A percentile compares a stretch with the other conserved stretches of the same genome.
phyloP scores from a whole-genome alignment of 2,329 filamentous ascomycete species.

The Lomentospora prolificans region DNA sequence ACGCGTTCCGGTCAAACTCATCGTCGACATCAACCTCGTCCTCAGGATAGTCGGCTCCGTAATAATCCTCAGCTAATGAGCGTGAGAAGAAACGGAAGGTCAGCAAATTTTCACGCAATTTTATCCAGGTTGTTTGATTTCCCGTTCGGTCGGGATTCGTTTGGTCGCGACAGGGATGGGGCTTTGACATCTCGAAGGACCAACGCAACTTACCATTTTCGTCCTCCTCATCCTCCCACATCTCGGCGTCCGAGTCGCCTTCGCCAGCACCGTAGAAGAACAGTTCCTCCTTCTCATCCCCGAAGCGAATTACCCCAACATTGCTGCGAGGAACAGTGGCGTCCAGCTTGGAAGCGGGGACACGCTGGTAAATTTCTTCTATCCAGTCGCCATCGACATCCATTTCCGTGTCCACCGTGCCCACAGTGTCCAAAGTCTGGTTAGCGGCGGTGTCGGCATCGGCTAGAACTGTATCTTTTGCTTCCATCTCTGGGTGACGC shows the following conservation, averaged over 20 bases:
- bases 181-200: neutral
- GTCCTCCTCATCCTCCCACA: conserved; percentile 50
- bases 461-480: conserved; percentile 8
- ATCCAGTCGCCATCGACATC: conserved; percentile 48
- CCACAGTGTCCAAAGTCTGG: too few relatives aligned
- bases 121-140: neutral
- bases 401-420: conserved; percentile 30
- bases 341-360: conserved; percentile 41
- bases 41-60: conserved; percentile 71
- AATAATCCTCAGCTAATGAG: conserved; percentile 60
- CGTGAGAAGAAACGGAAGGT: neutral
- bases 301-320: conserved; percentile 47
- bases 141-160: neutral
- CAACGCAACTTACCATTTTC: conserved; percentile 52
- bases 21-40: conserved; percentile 56
- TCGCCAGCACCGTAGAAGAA: conserved; percentile 51
- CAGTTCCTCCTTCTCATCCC: conserved; percentile 47
- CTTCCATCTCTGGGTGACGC: conserved; percentile 36
- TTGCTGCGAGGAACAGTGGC: conserved; percentile 36
- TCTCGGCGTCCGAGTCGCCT: conserved; percentile 52
- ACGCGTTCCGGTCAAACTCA: conserved; percentile 26
- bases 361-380: conserved; percentile 54
- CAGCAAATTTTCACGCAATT: conserved; percentile 6
- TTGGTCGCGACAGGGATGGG: neutral
- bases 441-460: too few relatives aligned